Conservation (phyloP, 2,329 filamentous ascomycete species). For the Fusarium compactum region DNA sequence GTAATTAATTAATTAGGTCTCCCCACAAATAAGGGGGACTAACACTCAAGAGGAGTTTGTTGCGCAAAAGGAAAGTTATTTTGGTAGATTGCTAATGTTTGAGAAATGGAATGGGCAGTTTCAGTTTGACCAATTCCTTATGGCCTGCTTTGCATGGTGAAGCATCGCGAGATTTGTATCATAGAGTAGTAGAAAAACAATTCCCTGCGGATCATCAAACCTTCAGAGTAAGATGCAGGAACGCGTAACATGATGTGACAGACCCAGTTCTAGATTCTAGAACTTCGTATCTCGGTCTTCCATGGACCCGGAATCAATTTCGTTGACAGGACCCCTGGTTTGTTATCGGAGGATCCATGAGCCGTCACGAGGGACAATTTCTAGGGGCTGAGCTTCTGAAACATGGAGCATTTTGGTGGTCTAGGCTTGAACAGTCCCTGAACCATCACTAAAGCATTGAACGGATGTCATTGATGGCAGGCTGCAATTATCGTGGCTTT, state of each 20-base stretch:
- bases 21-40: constrained; percentile 38
- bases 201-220: constrained; percentile 3
- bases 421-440: neutral
- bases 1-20: constrained; percentile 32
- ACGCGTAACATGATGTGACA: constrained; percentile 25
- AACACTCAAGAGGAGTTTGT: neutral
- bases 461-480: constrained; percentile 2
- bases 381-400: constrained; percentile 41
- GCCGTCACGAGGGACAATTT: neutral
- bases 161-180: neutral
- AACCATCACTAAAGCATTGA: neutral
- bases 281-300: constrained; percentile 27
- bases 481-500: constrained; percentile 17
- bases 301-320: constrained; percentile 24
- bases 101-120: constrained; percentile 35
- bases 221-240: constrained; percentile 6
- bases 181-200: neutral
- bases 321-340: constrained; percentile 15
- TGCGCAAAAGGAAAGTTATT: neutral
- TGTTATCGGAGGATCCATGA: constrained; percentile 4
- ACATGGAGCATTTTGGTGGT: constrained; percentile 33
- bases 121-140: constrained; percentile 11
- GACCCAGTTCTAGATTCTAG: constrained; percentile 18
- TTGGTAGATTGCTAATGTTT: constrained; percentile 26
- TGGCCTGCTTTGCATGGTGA: neutral